A percentile compares a stretch with the other conserved stretches of the same genome.
Conservation (phyloP, 73 alveolate genomes). For the Tetrahymena elliotti region DNA sequence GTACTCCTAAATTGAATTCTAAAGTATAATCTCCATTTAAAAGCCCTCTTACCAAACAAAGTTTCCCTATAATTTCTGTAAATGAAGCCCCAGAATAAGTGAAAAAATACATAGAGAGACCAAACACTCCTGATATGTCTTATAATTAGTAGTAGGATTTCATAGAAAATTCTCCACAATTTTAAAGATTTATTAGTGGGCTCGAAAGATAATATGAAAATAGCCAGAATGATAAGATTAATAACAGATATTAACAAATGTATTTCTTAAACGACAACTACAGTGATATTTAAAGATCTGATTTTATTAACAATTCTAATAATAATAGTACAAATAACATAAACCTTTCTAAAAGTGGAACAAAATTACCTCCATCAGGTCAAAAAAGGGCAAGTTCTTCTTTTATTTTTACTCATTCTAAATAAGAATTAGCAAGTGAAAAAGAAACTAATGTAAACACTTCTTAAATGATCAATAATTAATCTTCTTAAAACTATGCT, state of each 20-base stretch:
- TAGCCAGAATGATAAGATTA: background rate
- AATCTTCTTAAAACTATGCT: background rate
- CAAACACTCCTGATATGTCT: background rate
- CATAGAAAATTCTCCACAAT: background rate
- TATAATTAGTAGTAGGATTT: background rate
- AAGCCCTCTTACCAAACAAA: background rate
- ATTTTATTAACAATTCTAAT: background rate
- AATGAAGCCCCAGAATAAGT: background rate
- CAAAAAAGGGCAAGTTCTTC: background rate
- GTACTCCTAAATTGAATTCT: background rate
- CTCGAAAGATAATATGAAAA: background rate
- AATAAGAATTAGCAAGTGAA: background rate
- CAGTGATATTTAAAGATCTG: background rate
- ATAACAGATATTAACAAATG: background rate
- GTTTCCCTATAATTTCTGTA: background rate
- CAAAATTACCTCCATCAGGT: background rate
- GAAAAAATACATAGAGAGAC: background rate
- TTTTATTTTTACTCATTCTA: background rate
- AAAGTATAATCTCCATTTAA: background rate
- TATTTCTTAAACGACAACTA: background rate
- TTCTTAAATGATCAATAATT: background rate
- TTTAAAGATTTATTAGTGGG: background rate
- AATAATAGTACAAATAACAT: background rate
- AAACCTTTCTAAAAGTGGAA: background rate
- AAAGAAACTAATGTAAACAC: background rate